Evolutionary conservation across 345 rosid genomes (phyloP).

Genomic region (Murraya koenigii): DNA sequence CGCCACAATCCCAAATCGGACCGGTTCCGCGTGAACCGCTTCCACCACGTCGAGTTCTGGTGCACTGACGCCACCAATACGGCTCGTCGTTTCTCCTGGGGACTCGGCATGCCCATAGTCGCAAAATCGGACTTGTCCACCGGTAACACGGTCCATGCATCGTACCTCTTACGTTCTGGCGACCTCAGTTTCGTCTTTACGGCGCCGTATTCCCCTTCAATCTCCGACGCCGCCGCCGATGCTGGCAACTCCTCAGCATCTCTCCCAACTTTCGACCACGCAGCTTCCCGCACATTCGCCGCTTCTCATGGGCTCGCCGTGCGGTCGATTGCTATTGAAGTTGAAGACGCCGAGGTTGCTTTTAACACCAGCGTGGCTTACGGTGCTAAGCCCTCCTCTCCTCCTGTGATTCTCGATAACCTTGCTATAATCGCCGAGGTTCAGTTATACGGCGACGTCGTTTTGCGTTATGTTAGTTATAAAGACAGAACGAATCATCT

Average conservation of each 20-base stretch:
- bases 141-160: conserved; percentile 78
- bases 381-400: conserved; percentile 56
- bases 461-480: conserved; percentile 71
- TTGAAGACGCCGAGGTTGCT: conserved; percentile 71
- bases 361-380: conserved; percentile 54
- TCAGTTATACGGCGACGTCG: conserved; percentile 78
- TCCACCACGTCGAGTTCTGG: conserved; percentile 96
- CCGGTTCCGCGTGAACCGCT: conserved; percentile 59
- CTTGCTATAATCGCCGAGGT: conserved; percentile 64
- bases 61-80: conserved; percentile 80
- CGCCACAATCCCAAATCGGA: conserved; percentile 71
- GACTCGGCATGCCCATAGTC: conserved; percentile 76
- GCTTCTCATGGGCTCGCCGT: conserved; percentile 72
- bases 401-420: conserved; percentile 48
- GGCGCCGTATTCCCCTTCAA: conserved; percentile 82
- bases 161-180: conserved; percentile 81
- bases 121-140: conserved; percentile 95
- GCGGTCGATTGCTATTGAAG: conserved; percentile 68
- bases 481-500: conserved; percentile 2
- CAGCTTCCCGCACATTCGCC: conserved; percentile 43
- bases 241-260: conserved; percentile 36
- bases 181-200: conserved; percentile 78
- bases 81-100: conserved; percentile 88
- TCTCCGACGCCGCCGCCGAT: conserved; percentile 27
- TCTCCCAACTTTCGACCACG: conserved; percentile 55